A percentile compares a stretch with the other conserved stretches of the same genome.
phyloP scores from a whole-genome alignment of 148 eudicot species.

The Cornus kousa region DNA sequence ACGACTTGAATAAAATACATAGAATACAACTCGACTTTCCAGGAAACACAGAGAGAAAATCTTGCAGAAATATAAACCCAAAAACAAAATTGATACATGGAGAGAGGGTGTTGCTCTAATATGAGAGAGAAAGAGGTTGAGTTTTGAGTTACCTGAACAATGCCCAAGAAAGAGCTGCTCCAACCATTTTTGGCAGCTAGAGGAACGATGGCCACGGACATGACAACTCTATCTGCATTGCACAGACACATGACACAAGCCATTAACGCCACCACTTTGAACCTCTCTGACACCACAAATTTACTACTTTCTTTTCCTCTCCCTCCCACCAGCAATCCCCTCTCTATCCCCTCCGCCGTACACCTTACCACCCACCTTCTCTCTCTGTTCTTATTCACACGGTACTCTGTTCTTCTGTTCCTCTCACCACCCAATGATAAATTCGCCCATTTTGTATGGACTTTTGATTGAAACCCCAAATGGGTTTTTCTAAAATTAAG shows the following conservation, averaged over 20 bases:
- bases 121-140: not conserved
- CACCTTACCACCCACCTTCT: conserved; percentile 34
- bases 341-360: conserved; percentile 46
- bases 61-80: not conserved
- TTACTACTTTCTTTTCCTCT: conserved; percentile 19
- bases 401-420: not conserved
- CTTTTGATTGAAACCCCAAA: conserved; percentile 8
- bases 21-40: not conserved
- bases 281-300: conserved; percentile 43
- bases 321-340: conserved; percentile 28
- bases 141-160: conserved; percentile 64
- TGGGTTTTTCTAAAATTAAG: conserved; percentile 14
- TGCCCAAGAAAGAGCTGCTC: conserved; percentile 78
- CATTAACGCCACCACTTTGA: conserved; percentile 75
- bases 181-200: conserved; percentile 70
- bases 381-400: conserved; percentile 7
- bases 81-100: not conserved
- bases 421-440: not conserved
- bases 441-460: conserved; percentile 14
- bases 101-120: too few relatives aligned
- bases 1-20: not conserved
- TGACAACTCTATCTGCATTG: conserved; percentile 82
- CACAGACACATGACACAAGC: conserved; percentile 81
- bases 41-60: not conserved
- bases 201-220: conserved; percentile 92